Base-by-base conservation (phyloP, 176 grass and related monocot genomes). In the Typha latifolia region DNA sequence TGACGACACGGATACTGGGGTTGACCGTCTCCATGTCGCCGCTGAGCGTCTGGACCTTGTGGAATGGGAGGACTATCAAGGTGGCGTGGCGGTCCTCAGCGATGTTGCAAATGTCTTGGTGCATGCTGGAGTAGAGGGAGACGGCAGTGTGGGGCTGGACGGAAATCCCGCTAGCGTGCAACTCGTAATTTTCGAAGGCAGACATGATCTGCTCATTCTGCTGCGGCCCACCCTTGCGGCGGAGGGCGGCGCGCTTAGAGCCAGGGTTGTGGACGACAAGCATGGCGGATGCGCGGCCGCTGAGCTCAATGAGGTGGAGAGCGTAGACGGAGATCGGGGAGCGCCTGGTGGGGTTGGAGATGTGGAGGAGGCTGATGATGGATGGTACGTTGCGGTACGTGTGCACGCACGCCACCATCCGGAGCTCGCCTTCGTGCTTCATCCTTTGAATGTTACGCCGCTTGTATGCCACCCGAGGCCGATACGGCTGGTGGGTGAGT, bases 21-120 rank as follows among this genome's bases (percentile, higher is more conserved):
- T 68, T 78, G 43, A 78, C 47, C 1, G 20, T 72, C 75, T 84
- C 81, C n/a, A 84, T 59, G 20, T 69, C 75, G 32, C 81, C 81
- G 43, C 68, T 68, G 21, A 84, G 56, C 26, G 69, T 77, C 23
- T 61, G 14, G n/a, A 26, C n/a, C 75, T 68, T 78, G 81, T 84
- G 81, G 69, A 84, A 84, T 18, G 81, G 81, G 49, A 84, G 56
- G 31, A 84, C 12, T 62, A 84, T 65, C 43, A 84, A 69, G 16
- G 81, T 53, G 22, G 56, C 75, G 14, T 65, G 75, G 26, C 64
- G 63, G 5, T 69, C 75, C 75, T 73, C 81, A 3, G 81, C 81
- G 64, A 84, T 68, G 48, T 29, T 68, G 52, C 64, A 73, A 67
- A 84, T 48, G 20, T 84, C 75, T 4, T 78, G 69, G 18, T 73